phyloP scores from a whole-genome alignment of 2,329 filamentous ascomycete species.

The Fusarium neocosmosporiellum region DNA sequence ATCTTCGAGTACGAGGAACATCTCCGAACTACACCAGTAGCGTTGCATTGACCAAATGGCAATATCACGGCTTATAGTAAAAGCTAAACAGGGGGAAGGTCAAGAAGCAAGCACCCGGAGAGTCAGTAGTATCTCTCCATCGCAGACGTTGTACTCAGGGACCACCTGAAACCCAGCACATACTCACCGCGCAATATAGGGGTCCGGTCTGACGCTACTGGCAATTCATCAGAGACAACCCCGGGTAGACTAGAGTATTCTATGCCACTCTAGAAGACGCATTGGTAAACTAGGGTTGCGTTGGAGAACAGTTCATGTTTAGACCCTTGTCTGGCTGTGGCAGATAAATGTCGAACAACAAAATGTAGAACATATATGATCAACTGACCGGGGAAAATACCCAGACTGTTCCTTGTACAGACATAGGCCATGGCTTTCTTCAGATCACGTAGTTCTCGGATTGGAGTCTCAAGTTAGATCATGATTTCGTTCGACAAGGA shows the following conservation, averaged over 20 bases:
- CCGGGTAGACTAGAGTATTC: not conserved
- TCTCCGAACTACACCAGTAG: not conserved
- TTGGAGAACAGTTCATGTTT: not conserved
- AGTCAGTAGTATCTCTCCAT: not conserved
- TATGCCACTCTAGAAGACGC: not conserved
- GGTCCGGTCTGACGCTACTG: not conserved
- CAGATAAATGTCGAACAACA: not conserved
- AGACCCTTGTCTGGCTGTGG: not conserved
- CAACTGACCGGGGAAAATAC: not conserved
- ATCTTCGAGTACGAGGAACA: not conserved
- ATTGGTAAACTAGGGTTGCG: not conserved
- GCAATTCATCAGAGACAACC: not conserved
- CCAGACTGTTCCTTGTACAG: not conserved
- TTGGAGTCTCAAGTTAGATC: not conserved
- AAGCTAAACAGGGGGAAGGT: not conserved
- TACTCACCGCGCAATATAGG: not conserved
- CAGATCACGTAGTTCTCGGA: not conserved
- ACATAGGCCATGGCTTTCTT: not conserved
- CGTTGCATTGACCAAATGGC: not conserved
- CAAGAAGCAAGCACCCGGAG: not conserved
- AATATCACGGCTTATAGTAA: not conserved
- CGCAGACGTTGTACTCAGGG: not conserved
- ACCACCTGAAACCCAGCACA: not conserved
- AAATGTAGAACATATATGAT: not conserved
- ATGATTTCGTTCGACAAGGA: not conserved